Evolutionary conservation across 495 filamentous ascomycete genomes (phyloP).

Genomic region (Penicillium maclennaniae): DNA sequence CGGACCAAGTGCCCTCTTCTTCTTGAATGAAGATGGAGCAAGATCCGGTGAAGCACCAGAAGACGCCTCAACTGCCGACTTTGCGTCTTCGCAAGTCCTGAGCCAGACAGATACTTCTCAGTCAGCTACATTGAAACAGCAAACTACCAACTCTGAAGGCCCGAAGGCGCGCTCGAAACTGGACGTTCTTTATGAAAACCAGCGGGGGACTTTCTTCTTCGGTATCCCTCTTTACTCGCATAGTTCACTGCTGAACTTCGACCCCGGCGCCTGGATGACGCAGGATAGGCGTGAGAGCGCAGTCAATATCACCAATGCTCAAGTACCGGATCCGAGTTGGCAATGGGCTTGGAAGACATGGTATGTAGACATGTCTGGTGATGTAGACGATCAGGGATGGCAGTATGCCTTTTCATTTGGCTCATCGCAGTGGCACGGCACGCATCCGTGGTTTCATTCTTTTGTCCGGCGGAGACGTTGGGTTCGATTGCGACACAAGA

Average conservation of each 20-base stretch:
- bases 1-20: constrained; percentile 8
- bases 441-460: constrained; percentile 85
- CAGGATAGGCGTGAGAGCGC: constrained; percentile 64
- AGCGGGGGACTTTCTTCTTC: constrained; percentile 80
- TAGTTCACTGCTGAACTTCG: constrained; percentile 79
- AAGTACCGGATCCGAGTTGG: constrained; percentile 94
- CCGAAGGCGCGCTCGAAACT: constrained; percentile 47
- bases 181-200: constrained; percentile 93
- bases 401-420: constrained; percentile 86
- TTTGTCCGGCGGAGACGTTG: constrained; percentile 87
- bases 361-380: constrained; percentile 87
- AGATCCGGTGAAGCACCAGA: constrained; percentile 4
- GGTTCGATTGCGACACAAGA: constrained; percentile 77
- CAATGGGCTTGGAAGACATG: constrained; percentile 93
- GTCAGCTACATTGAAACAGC: constrained; percentile 17
- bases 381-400: constrained; percentile 92
- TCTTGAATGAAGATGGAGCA: constrained; percentile 8
- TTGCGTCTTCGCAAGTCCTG: constrained; percentile 11
- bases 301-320: constrained; percentile 85
- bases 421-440: constrained; percentile 85
- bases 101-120: constrained; percentile 19
- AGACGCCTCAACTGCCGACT: constrained; percentile 16
- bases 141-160: constrained; percentile 5
- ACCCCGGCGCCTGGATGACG: constrained; percentile 85
- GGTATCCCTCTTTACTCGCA: constrained; percentile 85